Base-by-base conservation (phyloP, 371 early-diverging fungal species). In the Syncephalastrum monosporum region DNA sequence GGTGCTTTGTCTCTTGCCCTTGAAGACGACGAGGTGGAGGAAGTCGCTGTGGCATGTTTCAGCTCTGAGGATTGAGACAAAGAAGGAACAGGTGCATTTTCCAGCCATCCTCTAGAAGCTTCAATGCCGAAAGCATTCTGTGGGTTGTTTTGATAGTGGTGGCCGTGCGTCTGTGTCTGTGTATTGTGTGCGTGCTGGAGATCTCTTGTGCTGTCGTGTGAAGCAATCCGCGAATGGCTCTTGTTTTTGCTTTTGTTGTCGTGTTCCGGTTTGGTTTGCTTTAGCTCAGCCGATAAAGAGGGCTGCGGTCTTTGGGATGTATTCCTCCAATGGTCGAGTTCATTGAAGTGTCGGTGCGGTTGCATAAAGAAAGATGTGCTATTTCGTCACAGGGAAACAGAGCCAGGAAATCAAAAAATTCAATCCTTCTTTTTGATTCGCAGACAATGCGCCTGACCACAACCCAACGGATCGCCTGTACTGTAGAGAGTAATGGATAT, bases 341-440 rank as follows among this genome's bases (percentile, higher is more conserved):
- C 66, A 56, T 65, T 60, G 41, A 57, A 53, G 47, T 54, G 52
- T 14, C 50, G 55, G 23, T 57, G 61, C 19, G 61, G 57, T 42
- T 60, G 60, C 65, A 65, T 50, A 19, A 17, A 43, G n/a, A 47
- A 42, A 15, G 49, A 24, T 10, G 49, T 33, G 38, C 38, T 33
- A 33, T 33, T 33, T 12, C 10, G 38, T 33, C 16, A 16, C 17
- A 54, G 23, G 19, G 23, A 29, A 38, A 49, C 42, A 57, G 27
- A 41, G 29, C 16, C 17, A 3, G 42, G 49, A 57, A 49, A 21
- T 21, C 21, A 21, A 12, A 29, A 29, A 57, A 51, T 38, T 25
- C 92, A 46, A 92, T 91, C 50, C 56, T 38, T 48, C 43, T 44
- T 23, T 43, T 43, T 41, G 13, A 38, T 21, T 56, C 38, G 38